Evolutionary conservation across 2,329 filamentous ascomycete genomes (phyloP), one percentile per base, ranked within the genome.

Genomic region (Colletotrichum kahawae): DNA sequence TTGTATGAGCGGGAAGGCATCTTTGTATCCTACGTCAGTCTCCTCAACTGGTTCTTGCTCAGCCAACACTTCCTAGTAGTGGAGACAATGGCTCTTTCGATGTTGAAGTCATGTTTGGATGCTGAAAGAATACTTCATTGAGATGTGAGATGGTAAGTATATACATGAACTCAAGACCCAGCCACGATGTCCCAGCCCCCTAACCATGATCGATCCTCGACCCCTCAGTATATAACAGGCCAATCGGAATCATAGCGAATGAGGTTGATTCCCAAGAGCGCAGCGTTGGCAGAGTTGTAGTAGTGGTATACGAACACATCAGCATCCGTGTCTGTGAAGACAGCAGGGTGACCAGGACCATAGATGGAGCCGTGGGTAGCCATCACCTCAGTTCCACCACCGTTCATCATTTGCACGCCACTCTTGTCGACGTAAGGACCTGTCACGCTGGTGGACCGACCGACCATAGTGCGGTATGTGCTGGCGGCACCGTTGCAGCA

Each of bases 251-350:
- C 81, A 60, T 82, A 82, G 1, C 74, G 78, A 5, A 82, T 77
- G 29, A 82, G 79, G 75, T 82, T 82, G 34, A 82, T 82, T 33
- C 81, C 81, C 43, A 82, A 16, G 13, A 77, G 77, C 10, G 81
- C 78, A 63, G 70, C 68, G 13, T 80, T 80, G 9, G 71, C 75
- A 33, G 79, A 70, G 29, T 76, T 70, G 64, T 82, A 82, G 64
- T 83, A 82, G 21, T 82, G 81, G 67, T 82, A 82, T 3, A 82
- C 79, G 9, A 82, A 72, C 2, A 82, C 81, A 68, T 82, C 81
- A 1, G 75, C 81, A 72, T 82, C 81, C 2, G 9, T 60, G n/a
- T 82, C 81, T 5, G 81, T 78, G 12, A 82, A 82, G 14, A 82
- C 81, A 34, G 81, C 77, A 4, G 81, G 80, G 60, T 82, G 81